Conservation (phyloP, 768 basidiomycete genomes). For the Amyloporia xantha region DNA sequence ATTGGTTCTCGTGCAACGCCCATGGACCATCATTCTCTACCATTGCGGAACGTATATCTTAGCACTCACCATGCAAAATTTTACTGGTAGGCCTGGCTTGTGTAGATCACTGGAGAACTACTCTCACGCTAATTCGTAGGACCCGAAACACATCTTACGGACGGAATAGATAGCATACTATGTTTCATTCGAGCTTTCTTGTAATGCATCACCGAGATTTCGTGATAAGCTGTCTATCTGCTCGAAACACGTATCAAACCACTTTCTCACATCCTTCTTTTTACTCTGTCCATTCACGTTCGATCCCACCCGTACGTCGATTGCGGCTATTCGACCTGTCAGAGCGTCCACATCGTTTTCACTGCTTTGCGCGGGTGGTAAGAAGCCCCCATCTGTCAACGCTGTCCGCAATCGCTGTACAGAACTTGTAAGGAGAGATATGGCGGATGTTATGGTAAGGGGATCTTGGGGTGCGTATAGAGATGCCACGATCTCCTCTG, state of each 20-base stretch:
- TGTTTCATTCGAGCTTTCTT: conserved; percentile 8
- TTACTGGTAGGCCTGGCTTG: no score
- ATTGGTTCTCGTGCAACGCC: no score
- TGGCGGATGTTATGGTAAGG: conserved; percentile 32
- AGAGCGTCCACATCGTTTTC: conserved; percentile 16
- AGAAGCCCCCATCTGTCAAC: conserved; percentile 16
- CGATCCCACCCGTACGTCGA: conserved; percentile 14
- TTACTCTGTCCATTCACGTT: conserved; percentile 7
- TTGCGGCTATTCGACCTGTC: conserved; percentile 16
- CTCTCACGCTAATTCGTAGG: no score
- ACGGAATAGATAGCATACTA: no score
- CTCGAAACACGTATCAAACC: conserved; percentile 61
- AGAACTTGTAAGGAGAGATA: conserved; percentile 31
- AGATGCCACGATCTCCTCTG: conserved; percentile 64
- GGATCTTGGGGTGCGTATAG: conserved; percentile 59
- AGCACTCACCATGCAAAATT: no score
- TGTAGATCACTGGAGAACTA: no score
- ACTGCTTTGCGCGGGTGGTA: conserved; percentile 8
- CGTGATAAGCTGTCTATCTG: conserved; percentile 44
- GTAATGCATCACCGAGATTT: conserved; percentile 9
- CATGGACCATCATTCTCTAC: no score
- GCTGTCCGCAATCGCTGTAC: conserved; percentile 31
- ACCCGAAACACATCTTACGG: no score
- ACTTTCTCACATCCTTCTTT: conserved; percentile 38
- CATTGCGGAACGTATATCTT: no score